These are phyloP conservation scores for Penicillium sp. DNA, from an alignment of 2,329 filamentous ascomycete species.

Conservation along the genomic window DNA sequence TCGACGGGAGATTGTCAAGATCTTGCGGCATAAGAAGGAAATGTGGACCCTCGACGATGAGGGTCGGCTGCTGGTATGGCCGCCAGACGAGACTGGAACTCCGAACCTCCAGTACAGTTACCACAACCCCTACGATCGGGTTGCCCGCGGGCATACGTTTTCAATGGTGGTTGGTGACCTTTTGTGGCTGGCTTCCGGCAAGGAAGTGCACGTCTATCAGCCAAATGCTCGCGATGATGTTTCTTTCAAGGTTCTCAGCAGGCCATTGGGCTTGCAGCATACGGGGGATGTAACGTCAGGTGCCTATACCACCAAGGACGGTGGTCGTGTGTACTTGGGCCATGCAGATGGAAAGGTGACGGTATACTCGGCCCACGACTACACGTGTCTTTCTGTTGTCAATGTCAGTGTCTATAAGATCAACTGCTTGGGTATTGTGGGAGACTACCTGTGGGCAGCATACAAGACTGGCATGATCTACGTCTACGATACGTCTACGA, in stretches of 20 bases:
- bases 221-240: slow-evolving; percentile 60
- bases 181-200: slow-evolving; percentile 80
- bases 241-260: slow-evolving; percentile 66
- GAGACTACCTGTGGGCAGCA: slow-evolving; percentile 77
- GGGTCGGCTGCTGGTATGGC: slow-evolving; percentile 80
- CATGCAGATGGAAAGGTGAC: slow-evolving; percentile 90
- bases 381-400: slow-evolving; percentile 64
- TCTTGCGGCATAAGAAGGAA: slow-evolving; percentile 76
- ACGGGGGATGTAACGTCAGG: slow-evolving; percentile 83
- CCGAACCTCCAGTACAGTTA: slow-evolving; percentile 68
- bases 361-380: slow-evolving; percentile 76
- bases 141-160: slow-evolving; percentile 74
- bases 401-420: slow-evolving; percentile 93
- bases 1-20: slow-evolving; percentile 69
- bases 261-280: slow-evolving; percentile 60
- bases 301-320: slow-evolving; percentile 62
- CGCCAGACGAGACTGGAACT: slow-evolving; percentile 61
- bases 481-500: slow-evolving; percentile 73
- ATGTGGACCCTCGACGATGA: slow-evolving; percentile 91
- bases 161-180: slow-evolving; percentile 78
- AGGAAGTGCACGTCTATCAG: slow-evolving; percentile 74
- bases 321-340: slow-evolving; percentile 76
- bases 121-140: slow-evolving; percentile 57
- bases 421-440: slow-evolving; percentile 72
- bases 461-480: slow-evolving; percentile 91